Evolutionary conservation across 169 alveolate species (phyloP), one percentile per base, ranked within the genome.

Genomic region (Eimeria zaria): DNA sequence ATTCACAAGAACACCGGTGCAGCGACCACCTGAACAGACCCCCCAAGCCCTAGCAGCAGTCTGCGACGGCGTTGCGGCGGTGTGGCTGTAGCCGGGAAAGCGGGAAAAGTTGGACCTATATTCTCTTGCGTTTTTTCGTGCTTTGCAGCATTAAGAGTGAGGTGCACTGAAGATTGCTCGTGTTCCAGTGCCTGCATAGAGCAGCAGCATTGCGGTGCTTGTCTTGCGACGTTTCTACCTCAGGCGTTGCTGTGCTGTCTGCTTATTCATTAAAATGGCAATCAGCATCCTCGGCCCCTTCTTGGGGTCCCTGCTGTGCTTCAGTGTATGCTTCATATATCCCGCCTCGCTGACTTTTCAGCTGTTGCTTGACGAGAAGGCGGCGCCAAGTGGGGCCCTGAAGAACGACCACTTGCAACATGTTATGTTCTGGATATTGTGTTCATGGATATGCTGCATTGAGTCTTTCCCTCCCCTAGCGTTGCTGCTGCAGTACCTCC

Each of bases 341-440:
- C 96, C 96, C 71, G 96, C 96, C 7, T 93, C 90, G 64, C 89
- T 93, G 67, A 93, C 84, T 46, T 93, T 93, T 60, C 93, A 81
- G 53, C 90, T 93, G 36, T 24, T 93, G 78, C 80, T 93, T 84
- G 74, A 88, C n/a, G 93, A 87, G 80, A 87, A 62, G 83, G 64
- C 83, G 30, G 2, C 81, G 41, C 81, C 93, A 2, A 48, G 81
- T 62, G 93, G 93, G 83, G 93, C 93, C 83, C 93, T 67, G 81
- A 80, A 46, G 62, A 64, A 84, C 44, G 96, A 93, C 84, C 90
- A 83, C 53, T 48, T 93, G 51, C 96, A 93, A 74, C 96, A 93
- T 69, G 93, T 93, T 22, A 55, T 93, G 62, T 93, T 80, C 94
- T 93, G 96, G 96, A 69, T 93, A 14, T 60, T 93, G n/a, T 83